Conservation (phyloP, 106 monocot species). For the Xerophyta viscosa region DNA sequence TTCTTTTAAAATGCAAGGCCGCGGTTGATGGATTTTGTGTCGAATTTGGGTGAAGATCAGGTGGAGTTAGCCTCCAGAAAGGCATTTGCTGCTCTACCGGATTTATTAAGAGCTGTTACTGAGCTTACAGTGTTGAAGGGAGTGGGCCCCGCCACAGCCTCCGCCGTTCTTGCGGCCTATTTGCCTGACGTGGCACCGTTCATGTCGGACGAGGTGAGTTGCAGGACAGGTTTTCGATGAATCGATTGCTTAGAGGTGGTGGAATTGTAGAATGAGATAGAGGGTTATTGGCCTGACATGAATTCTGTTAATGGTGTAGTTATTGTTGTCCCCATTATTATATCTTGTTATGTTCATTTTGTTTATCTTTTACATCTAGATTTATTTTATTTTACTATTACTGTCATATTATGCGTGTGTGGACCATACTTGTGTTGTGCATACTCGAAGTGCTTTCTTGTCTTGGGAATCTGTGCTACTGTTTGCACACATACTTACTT, state of each 20-base stretch:
- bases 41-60: slow-evolving; percentile 35
- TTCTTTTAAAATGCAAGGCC: slow-evolving; percentile 27
- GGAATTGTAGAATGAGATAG: background rate
- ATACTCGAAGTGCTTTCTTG: too few relatives aligned
- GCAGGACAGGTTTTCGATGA: background rate
- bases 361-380: too few relatives aligned
- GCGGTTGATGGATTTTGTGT: slow-evolving; percentile 58
- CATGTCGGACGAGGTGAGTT: slow-evolving; percentile 92
- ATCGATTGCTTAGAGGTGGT: background rate
- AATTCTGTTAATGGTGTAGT: too few relatives aligned
- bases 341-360: too few relatives aligned
- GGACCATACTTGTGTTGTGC: too few relatives aligned
- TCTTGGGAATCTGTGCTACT: too few relatives aligned
- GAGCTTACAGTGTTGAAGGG: slow-evolving; percentile 77
- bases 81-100: slow-evolving; percentile 56
- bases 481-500: too few relatives aligned
- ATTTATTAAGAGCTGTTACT: slow-evolving; percentile 50
- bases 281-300: background rate
- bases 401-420: too few relatives aligned
- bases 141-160: slow-evolving; percentile 86
- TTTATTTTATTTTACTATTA: too few relatives aligned
- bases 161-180: slow-evolving; percentile 81
- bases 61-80: slow-evolving; percentile 61
- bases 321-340: too few relatives aligned
- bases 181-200: slow-evolving; percentile 81